Conservation (phyloP, 1,139 yeast species). For the Lodderomyces orthopsilosis region DNA sequence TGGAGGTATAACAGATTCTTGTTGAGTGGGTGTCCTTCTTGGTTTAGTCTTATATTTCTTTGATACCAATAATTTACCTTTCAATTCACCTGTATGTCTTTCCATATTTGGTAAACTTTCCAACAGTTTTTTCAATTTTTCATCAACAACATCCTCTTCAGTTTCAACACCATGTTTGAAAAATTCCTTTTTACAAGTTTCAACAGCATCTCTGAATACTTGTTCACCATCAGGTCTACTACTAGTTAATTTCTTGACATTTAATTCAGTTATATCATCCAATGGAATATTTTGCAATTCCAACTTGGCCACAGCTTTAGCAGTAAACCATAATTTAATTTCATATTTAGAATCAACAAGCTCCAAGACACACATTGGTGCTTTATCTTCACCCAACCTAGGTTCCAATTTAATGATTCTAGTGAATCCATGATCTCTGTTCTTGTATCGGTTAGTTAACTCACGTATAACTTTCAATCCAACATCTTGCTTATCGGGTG, state of each 20-base stretch:
- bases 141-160: constrained; percentile 18
- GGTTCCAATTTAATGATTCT: constrained; percentile 83
- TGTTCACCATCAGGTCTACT: constrained; percentile 49
- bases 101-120: constrained; percentile 27
- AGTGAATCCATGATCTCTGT: constrained; percentile 79
- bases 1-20: constrained; percentile 26
- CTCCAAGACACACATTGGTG: constrained; percentile 87
- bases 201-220: constrained; percentile 61
- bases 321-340: constrained; percentile 72
- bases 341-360: constrained; percentile 76
- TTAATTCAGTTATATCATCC: constrained; percentile 58
- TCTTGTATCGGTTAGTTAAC: constrained; percentile 59
- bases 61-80: constrained; percentile 28
- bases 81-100: constrained; percentile 25
- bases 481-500: constrained; percentile 37
- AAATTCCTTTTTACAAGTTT: constrained; percentile 57
- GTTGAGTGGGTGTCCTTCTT: constrained; percentile 16
- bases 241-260: constrained; percentile 51
- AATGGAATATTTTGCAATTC: constrained; percentile 63
- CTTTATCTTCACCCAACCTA: constrained; percentile 80
- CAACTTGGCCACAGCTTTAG: constrained; percentile 76
- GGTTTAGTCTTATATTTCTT: constrained; percentile 38
- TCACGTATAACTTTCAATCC: constrained; percentile 64
- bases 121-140: constrained; percentile 30
- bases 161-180: constrained; percentile 34